phyloP scores from a whole-genome alignment of 129 eudicot species.

The Saposhnikovia divaricata region DNA sequence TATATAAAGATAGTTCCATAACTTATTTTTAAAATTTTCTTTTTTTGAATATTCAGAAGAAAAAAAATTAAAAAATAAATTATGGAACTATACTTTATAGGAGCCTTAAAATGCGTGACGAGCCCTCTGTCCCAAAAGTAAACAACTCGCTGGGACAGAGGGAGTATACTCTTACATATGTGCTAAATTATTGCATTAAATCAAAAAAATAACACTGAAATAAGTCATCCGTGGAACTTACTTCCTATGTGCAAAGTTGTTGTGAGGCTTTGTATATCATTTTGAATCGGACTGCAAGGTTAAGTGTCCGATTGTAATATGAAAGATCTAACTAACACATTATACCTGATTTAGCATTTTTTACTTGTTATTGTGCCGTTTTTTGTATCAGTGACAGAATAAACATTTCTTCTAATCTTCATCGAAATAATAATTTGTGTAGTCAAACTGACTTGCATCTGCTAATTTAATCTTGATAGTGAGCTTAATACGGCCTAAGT shows the following conservation, averaged over 20 bases:
- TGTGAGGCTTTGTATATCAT: background rate
- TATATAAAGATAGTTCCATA: too few relatives aligned
- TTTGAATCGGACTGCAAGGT: background rate
- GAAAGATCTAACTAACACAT: background rate
- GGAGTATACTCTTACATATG: background rate
- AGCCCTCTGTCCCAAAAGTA: too few relatives aligned
- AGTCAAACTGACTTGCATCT: background rate
- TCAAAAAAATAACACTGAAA: background rate
- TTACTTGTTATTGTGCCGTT: background rate
- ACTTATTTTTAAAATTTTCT: too few relatives aligned
- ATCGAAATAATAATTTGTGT: background rate
- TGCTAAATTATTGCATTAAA: background rate
- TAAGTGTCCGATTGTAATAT: background rate
- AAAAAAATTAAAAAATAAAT: too few relatives aligned
- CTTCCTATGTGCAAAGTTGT: background rate
- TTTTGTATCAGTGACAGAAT: background rate
- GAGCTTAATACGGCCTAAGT: constrained; percentile 11
- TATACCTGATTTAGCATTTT: background rate
- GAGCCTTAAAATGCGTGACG: too few relatives aligned
- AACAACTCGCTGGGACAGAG: too few relatives aligned
- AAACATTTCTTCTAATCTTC: background rate
- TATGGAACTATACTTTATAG: too few relatives aligned
- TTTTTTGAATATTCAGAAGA: too few relatives aligned
- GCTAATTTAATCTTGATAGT: background rate
- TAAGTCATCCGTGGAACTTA: background rate